A percentile compares a stretch with the other conserved stretches of the same genome.
phyloP scores from a whole-genome alignment of 1,139 yeast species.

The Candida sojae region DNA sequence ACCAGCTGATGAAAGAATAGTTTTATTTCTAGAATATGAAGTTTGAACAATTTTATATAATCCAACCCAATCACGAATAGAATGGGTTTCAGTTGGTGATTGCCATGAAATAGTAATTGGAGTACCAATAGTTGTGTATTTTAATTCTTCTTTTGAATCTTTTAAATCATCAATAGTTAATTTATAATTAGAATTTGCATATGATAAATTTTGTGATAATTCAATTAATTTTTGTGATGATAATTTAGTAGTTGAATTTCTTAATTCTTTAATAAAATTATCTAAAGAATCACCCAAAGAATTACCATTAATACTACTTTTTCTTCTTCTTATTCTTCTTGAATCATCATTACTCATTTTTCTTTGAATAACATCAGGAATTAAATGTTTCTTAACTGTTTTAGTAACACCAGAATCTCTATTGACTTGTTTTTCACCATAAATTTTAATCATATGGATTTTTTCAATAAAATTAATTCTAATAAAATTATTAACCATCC shows the following conservation, averaged over 20 bases:
- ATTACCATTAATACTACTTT: slow-evolving; percentile 18
- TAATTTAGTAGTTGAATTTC: slow-evolving; percentile 31
- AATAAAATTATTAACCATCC: slow-evolving; percentile 69
- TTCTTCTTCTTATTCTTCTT: slow-evolving; percentile 18
- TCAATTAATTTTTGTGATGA: slow-evolving; percentile 42
- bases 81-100: slow-evolving; percentile 45
- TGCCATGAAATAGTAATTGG: slow-evolving; percentile 61
- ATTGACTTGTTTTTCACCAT: slow-evolving; percentile 64
- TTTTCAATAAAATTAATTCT: slow-evolving; percentile 77
- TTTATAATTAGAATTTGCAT: slow-evolving; percentile 39
- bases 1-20: slow-evolving; percentile 65
- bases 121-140: slow-evolving; percentile 43
- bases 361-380: slow-evolving; percentile 43
- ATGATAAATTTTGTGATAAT: slow-evolving; percentile 41
- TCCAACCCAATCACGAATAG: slow-evolving; percentile 74
- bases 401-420: slow-evolving; percentile 69
- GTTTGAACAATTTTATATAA: slow-evolving; percentile 68
- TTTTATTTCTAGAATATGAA: slow-evolving; percentile 56
- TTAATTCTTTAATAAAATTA: slow-evolving; percentile 41
- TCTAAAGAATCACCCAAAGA: slow-evolving; percentile 43
- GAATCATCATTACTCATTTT: slow-evolving; percentile 26
- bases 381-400: slow-evolving; percentile 55
- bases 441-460: slow-evolving; percentile 76
- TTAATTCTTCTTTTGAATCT: slow-evolving; percentile 20
- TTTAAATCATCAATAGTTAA: slow-evolving; percentile 26